Percentiles rank a stretch among this genome's conserved stretches.
These are phyloP conservation scores for Ophiosphaerella narmari DNA, from an alignment of 2,329 filamentous ascomycete genomes.

Conservation along the genomic window DNA sequence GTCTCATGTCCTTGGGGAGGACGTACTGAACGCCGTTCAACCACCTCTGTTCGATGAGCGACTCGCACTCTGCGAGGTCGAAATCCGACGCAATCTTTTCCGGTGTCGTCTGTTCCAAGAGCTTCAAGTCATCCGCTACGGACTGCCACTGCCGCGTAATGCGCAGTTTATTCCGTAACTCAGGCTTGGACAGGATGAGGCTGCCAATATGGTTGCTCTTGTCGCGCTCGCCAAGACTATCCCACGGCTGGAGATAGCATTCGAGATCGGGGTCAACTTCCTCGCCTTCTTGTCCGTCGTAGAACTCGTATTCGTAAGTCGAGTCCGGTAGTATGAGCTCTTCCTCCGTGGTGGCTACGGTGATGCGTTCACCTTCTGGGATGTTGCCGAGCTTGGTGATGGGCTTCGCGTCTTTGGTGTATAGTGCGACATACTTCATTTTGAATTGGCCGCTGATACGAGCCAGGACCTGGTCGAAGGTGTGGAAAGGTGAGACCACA, in stretches of 20 bases:
- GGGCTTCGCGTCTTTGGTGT: slow-evolving; percentile 11
- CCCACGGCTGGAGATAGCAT: slow-evolving; percentile 5
- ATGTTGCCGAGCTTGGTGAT: slow-evolving; percentile 11
- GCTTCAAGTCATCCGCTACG: slow-evolving; percentile 3
- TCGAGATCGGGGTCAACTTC: slow-evolving; percentile 9
- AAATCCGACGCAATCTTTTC: neutral
- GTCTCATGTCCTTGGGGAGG: slow-evolving; percentile 1
- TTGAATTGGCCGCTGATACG: slow-evolving; percentile 13
- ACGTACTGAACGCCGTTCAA: slow-evolving; percentile 1
- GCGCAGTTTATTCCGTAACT: slow-evolving; percentile 9
- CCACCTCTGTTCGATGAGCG: slow-evolving; percentile 9
- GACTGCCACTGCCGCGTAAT: slow-evolving; percentile 9
- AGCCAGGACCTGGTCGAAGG: slow-evolving; percentile 13
- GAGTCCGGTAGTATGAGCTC: slow-evolving; percentile 17
- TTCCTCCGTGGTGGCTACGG: slow-evolving; percentile 2
- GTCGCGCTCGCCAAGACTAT: slow-evolving; percentile 11
- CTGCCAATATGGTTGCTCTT: slow-evolving; percentile 13
- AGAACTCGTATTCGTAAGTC: slow-evolving; percentile 2
- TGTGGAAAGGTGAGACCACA: slow-evolving; percentile 12
- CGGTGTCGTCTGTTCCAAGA: neutral
- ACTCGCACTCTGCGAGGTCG: neutral
- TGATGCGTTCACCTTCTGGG: slow-evolving; percentile 12
- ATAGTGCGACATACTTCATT: slow-evolving; percentile 11
- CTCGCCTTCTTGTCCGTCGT: slow-evolving; percentile 13
- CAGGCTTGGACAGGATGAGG: slow-evolving; percentile 7